Conservation (phyloP, 495 filamentous ascomycete genomes). For the Xylaria venustula region DNA sequence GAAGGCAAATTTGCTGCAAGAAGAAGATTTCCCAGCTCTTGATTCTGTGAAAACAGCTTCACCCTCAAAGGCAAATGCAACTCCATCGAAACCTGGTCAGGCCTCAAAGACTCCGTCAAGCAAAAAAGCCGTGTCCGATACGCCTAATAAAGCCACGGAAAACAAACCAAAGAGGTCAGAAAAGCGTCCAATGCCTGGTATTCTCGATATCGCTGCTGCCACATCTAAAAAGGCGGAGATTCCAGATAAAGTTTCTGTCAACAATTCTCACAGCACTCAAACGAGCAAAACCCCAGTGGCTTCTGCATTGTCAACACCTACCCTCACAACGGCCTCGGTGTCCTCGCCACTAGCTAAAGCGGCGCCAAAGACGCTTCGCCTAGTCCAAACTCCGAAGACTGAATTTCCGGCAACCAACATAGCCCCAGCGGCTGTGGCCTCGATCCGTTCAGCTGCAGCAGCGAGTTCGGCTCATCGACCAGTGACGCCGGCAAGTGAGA, state of each 20-base stretch:
- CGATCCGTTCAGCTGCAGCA: slow-evolving; percentile 34
- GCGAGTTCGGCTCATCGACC: slow-evolving; percentile 58
- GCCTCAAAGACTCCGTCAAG: slow-evolving; percentile 22
- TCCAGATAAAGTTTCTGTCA: slow-evolving; percentile 29
- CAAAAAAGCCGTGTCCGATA: slow-evolving; percentile 25
- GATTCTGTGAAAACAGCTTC: slow-evolving; percentile 36
- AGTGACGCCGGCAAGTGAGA: slow-evolving; percentile 75
- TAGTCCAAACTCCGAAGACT: slow-evolving; percentile 69
- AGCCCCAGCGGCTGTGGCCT: slow-evolving; percentile 23
- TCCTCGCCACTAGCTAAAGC: slow-evolving; percentile 45
- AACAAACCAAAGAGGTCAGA: slow-evolving; percentile 26
- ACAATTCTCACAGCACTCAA: slow-evolving; percentile 10
- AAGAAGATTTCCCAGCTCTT: slow-evolving; percentile 62
- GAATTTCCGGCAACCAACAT: slow-evolving; percentile 52
- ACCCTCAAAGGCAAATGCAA: slow-evolving; percentile 20
- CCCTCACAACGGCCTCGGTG: slow-evolving; percentile 46
- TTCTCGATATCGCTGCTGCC: slow-evolving; percentile 63
- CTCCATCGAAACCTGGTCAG: slow-evolving; percentile 20
- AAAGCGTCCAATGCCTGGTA: slow-evolving; percentile 58
- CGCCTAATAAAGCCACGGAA: slow-evolving; percentile 12
- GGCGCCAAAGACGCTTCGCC: slow-evolving; percentile 60
- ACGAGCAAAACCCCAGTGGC: slow-evolving; percentile 32
- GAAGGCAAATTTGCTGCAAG: slow-evolving; percentile 39
- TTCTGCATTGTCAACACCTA: slow-evolving; percentile 47
- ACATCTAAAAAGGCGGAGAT: slow-evolving; percentile 30